Conservation (phyloP, 2,329 filamentous ascomycete species). For the Elsinoe necatrix region DNA sequence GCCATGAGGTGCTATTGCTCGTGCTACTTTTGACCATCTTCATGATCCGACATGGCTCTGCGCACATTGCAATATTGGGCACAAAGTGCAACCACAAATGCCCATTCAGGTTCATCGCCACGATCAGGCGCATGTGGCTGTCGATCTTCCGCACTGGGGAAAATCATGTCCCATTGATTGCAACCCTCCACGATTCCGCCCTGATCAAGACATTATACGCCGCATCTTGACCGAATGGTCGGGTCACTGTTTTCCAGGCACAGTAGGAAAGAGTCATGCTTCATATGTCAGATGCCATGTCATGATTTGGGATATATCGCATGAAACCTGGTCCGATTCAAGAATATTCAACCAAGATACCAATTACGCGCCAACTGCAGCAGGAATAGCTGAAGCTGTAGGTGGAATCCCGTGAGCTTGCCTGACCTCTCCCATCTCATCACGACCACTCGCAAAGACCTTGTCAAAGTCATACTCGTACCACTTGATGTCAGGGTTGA, state of each 20-base stretch:
- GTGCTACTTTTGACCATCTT: not conserved
- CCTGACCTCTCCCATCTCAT: slow-evolving; percentile 37
- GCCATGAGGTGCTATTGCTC: not conserved
- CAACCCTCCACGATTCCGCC: slow-evolving; percentile 1
- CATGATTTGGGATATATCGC: not conserved
- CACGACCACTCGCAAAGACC: slow-evolving; percentile 43
- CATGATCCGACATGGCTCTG: not conserved
- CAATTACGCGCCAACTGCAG: not conserved
- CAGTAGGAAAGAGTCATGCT: not conserved
- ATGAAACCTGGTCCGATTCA: not conserved
- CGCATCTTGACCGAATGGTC: slow-evolving; percentile 6
- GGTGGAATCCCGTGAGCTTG: slow-evolving; percentile 30
- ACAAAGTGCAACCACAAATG: not conserved
- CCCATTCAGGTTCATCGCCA: slow-evolving; percentile 2
- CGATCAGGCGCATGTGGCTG: slow-evolving; percentile 14
- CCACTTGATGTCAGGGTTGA: slow-evolving; percentile 48
- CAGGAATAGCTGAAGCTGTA: not conserved
- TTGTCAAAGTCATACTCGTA: slow-evolving; percentile 49
- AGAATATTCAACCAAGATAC: not conserved
- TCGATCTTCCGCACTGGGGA: slow-evolving; percentile 12
- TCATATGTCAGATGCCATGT: not conserved
- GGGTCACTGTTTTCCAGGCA: not conserved
- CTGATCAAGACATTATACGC: not conserved
- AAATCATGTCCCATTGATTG: slow-evolving; percentile 10
- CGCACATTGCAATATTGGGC: not conserved